Evolutionary conservation across 306 rosid genomes (phyloP), one percentile per base, ranked within the genome.

Genomic region (Inga leiocalycina): DNA sequence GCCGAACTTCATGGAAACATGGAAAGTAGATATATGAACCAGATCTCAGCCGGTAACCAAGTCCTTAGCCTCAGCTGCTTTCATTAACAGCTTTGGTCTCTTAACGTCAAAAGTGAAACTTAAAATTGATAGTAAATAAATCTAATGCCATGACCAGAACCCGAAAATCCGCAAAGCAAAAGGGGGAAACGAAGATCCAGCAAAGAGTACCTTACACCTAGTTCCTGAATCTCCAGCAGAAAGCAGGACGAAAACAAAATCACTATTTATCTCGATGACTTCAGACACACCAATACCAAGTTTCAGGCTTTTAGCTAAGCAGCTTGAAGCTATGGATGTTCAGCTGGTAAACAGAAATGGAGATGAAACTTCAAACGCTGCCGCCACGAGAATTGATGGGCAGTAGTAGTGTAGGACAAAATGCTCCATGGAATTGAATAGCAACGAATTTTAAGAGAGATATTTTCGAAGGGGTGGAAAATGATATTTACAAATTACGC

Each of bases 211-310:
- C 92, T 86, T 27, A 15, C 51, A 78, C 79, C 74, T 82, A 84
- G 88, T 69, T 87, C 80, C 84, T 64, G 73, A 68, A 78, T 67
- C 81, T 86, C 83, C 83, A 6, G 56, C 44, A 69, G 68, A 68
- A 68, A 46, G 27, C 79, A 30, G 64, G 39, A 32, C 41, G 43
- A 35, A 34, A 19, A n/a, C 19, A 68, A 67, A 76, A 64, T 4
- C 54, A 48, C 16, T 14, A 2, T 57, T 84, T 74, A 79, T 83
- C 24, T 86, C 87, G 91, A 86, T 84, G 79, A 90, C 83, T 86
- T 92, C 46, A 89, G 85, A 57, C 62, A 67, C n/a, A 62, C 87
- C 76, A 80, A 82, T 34, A 24, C 65, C 80, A 73, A 39, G n/a
- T 56, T 71, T 22, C 6, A 27, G 6, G 34, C 37, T 24, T 62